Evolutionary conservation across 106 monocot species (phyloP).

Genomic region (Dendrobium officinale): DNA sequence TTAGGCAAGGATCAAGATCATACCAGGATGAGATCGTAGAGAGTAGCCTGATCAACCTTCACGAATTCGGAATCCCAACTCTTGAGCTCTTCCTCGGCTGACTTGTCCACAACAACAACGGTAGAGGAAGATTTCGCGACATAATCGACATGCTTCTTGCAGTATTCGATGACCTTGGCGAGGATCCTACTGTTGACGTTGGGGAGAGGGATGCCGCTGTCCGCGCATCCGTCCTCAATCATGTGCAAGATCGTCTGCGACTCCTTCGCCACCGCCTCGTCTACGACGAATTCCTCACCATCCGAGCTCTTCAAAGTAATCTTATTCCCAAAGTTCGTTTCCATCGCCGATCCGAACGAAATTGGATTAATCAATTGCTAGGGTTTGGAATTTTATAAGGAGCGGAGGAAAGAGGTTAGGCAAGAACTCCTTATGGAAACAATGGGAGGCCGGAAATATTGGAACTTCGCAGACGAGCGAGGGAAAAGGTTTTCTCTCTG

Average conservation of each 20-base stretch:
- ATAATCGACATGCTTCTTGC: slow-evolving; percentile 15
- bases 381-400: neutral
- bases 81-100: slow-evolving; percentile 10
- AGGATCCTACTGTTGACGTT: slow-evolving; percentile 13
- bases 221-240: slow-evolving; percentile 16
- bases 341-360: neutral
- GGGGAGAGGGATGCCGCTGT: slow-evolving; percentile 12
- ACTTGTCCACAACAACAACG: slow-evolving; percentile 6
- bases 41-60: slow-evolving; percentile 20
- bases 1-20: neutral
- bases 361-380: neutral
- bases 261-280: slow-evolving; percentile 10
- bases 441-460: no score
- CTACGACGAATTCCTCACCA: slow-evolving; percentile 16
- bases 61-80: slow-evolving; percentile 16
- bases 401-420: neutral
- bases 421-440: no score
- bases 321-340: neutral
- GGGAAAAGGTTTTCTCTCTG: no score
- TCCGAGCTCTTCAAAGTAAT: slow-evolving; percentile 14
- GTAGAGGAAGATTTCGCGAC: neutral
- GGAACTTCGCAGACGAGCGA: no score
- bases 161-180: slow-evolving; percentile 12
- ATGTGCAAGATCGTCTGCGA: slow-evolving; percentile 17
- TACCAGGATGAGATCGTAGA: slow-evolving; percentile 21